Base-by-base conservation (phyloP, 2,329 filamentous ascomycete genomes). In the Gnomoniopsis smithogilvyi region DNA sequence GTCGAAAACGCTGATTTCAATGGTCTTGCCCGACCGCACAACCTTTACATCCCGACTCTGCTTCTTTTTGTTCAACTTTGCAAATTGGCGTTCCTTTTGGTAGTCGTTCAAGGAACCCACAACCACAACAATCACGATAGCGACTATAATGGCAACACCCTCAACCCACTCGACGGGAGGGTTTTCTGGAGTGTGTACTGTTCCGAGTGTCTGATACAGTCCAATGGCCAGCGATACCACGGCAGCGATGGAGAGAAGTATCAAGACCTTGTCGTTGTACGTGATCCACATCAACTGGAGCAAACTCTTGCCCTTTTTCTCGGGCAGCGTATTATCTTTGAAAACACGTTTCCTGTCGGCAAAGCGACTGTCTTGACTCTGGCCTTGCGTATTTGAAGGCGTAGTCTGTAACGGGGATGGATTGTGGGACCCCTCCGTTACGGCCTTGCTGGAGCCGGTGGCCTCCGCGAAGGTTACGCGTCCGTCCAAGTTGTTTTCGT, bases 261-360 rank as follows among this genome's bases (percentile, higher is more conserved):
- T 89, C 49, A 92, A 76, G 3, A 93, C 87, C 70, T 92, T 93
- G 78, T 93, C 90, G 73, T 92, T 91, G 71, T 91, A 91, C 0
- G 90, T 91, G 66, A 92, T 89, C 89, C 89, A 92, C 73, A 91
- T 89, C 46, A 93, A 77, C 68, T 90, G 78, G 48, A 90, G 76
- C 45, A 92, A 80, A 63, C 78, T 88, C 75, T 92, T 92, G 48
- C 87, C 82, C 74, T 92, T 91, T 72, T 88, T 88, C 67, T 84
- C 87, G 0, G 90, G 90, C 38, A 93, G 75, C 47, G 84, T 78
- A 68, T 93, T 93, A 72, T 91, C 87, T 65, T 79, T 81, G 69
- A 84, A 92, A 33, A 92, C 83, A 38, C 89, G 86, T 67, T 85
- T 86, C 60, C 90, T 82, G 65, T 92, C 89, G 15, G 72, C 70